Evolutionary conservation across 257 asterid genomes (phyloP).

Genomic region (Penstemon eatonii): DNA sequence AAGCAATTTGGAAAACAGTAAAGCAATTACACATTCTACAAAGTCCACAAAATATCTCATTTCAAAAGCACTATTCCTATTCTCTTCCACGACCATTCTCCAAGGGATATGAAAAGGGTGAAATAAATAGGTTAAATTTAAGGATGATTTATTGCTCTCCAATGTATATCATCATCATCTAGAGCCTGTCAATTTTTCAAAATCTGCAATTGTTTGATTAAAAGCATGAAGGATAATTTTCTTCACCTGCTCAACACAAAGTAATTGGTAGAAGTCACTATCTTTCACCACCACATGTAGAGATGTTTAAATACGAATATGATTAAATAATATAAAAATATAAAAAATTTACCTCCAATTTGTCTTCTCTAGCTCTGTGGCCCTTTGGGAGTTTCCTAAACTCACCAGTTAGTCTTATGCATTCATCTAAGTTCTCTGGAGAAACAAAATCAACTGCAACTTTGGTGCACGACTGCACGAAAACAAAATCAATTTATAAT

Average conservation of each 20-base stretch:
- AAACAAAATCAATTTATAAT: constrained; percentile 6
- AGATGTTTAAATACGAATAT: neutral
- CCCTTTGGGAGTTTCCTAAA: constrained; percentile 77
- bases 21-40: no score
- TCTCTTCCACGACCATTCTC: no score
- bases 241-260: constrained; percentile 57
- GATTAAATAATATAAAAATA: neutral
- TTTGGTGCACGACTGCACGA: constrained; percentile 84
- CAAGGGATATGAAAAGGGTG: no score
- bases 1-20: no score
- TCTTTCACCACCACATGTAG: neutral
- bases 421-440: constrained; percentile 82
- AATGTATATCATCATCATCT: neutral
- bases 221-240: constrained; percentile 83
- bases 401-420: constrained; percentile 74
- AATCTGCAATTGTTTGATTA: constrained; percentile 55
- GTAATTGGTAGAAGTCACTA: neutral
- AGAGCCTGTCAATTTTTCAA: constrained; percentile 43
- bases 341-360: constrained; percentile 69
- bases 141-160: no score
- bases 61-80: no score
- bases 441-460: constrained; percentile 94
- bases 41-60: no score
- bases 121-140: no score
- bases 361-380: constrained; percentile 94